Evolutionary conservation across 208 protist genomes (phyloP).

Genomic region (Herpetomonas tarakana): DNA sequence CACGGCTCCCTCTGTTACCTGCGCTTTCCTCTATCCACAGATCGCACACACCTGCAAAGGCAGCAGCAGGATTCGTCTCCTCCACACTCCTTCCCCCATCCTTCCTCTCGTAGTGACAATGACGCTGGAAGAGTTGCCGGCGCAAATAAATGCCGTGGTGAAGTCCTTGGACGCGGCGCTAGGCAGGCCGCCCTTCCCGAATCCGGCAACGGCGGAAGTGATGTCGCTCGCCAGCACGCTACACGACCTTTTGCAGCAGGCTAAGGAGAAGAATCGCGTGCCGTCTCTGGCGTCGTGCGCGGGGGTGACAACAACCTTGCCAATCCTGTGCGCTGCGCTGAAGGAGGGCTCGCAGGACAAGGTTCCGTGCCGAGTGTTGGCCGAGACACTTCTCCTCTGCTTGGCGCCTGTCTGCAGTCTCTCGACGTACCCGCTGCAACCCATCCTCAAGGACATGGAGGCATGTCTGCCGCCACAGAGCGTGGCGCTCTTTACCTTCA

Average conservation of each 20-base stretch:
- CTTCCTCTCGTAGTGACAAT: too few relatives aligned
- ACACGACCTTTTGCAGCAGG: neutral
- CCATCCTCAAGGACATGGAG: slow-evolving; percentile 36
- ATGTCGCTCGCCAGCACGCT: slow-evolving; percentile 24
- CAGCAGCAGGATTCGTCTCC: too few relatives aligned
- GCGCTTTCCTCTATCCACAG: too few relatives aligned
- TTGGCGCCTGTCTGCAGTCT: slow-evolving; percentile 30
- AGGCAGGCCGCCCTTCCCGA: slow-evolving; percentile 63
- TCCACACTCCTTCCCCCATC: too few relatives aligned
- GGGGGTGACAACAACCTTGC: slow-evolving; percentile 60
- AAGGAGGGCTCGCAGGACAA: slow-evolving; percentile 38
- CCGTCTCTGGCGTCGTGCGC: slow-evolving; percentile 14
- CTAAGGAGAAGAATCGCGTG: slow-evolving; percentile 19
- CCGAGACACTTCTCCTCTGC: slow-evolving; percentile 31
- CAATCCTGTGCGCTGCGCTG: slow-evolving; percentile 67
- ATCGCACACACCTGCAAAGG: too few relatives aligned
- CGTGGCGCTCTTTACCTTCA: slow-evolving; percentile 44
- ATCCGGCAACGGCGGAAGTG: slow-evolving; percentile 13
- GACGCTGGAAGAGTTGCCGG: neutral
- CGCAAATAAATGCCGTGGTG: slow-evolving; percentile 8
- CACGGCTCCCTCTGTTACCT: too few relatives aligned
- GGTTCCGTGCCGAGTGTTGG: slow-evolving; percentile 43
- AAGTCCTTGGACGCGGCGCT: slow-evolving; percentile 42
- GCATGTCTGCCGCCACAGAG: slow-evolving; percentile 32
- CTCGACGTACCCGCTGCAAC: slow-evolving; percentile 58